phyloP scores from a whole-genome alignment of 1,284 basidiomycete species.

The Psilocybe mexicana region DNA sequence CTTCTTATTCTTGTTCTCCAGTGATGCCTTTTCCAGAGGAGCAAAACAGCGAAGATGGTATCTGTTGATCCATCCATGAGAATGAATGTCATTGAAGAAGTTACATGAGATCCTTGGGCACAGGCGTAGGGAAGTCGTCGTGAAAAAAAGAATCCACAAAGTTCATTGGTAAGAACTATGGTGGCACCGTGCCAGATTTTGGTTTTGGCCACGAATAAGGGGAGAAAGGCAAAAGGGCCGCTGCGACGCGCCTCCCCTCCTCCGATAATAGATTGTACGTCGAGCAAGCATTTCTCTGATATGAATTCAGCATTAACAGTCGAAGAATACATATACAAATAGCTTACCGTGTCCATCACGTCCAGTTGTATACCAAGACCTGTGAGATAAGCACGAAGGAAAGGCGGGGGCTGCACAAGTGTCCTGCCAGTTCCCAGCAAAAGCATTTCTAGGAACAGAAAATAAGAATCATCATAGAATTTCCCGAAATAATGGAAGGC shows the following conservation, averaged over 20 bases:
- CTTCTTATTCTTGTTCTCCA: too few relatives aligned
- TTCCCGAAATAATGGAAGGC: conserved; percentile 25
- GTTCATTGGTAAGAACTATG: not conserved
- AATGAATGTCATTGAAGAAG: too few relatives aligned
- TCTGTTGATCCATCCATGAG: too few relatives aligned
- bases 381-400: conserved; percentile 70
- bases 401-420: conserved; percentile 71
- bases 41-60: too few relatives aligned
- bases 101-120: too few relatives aligned
- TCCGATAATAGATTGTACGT: conserved; percentile 93
- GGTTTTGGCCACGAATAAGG: conserved; percentile 48
- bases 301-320: not conserved
- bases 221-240: conserved; percentile 76
- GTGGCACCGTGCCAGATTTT: not conserved
- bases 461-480: not conserved
- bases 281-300: conserved; percentile 86
- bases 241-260: conserved; percentile 90
- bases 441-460: conserved; percentile 70
- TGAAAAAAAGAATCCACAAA: not conserved
- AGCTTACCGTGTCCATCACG: conserved; percentile 88
- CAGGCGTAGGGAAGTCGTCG: too few relatives aligned
- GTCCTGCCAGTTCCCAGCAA: conserved; percentile 85
- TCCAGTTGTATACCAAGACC: conserved; percentile 88
- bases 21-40: too few relatives aligned
- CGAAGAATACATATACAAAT: not conserved